Conservation (phyloP, 2,329 filamentous ascomycete genomes). For the Claviceps citrina region DNA sequence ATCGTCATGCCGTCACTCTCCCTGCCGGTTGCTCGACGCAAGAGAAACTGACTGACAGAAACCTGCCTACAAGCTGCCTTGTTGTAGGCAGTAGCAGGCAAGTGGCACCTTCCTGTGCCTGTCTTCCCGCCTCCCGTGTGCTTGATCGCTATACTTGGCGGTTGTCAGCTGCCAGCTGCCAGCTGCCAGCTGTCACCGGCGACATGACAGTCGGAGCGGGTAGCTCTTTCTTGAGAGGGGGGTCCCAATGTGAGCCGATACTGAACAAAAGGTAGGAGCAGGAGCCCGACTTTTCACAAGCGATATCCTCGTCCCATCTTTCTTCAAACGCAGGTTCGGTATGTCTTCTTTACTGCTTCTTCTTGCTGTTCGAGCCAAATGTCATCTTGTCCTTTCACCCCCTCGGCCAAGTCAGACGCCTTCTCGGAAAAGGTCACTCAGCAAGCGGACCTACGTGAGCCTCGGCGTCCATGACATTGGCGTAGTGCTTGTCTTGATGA, state of each 20-base stretch:
- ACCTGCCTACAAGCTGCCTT: too few relatives aligned
- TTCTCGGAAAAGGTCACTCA: neutral
- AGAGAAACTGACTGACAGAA: too few relatives aligned
- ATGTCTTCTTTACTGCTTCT: slow-evolving; percentile 1
- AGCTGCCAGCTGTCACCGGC: slow-evolving; percentile 4
- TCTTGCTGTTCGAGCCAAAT: neutral
- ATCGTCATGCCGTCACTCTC: neutral
- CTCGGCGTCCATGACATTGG: neutral
- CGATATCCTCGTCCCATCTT: neutral
- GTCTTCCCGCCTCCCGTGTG: neutral
- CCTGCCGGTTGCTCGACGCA: neutral
- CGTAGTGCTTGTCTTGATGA: neutral
- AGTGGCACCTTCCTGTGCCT: slow-evolving; percentile 1
- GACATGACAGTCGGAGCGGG: neutral
- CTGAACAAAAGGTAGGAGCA: slow-evolving; percentile 6
- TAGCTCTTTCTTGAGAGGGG: slow-evolving; percentile 3
- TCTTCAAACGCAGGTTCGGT: neutral
- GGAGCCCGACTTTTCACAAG: neutral
- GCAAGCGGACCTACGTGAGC: neutral
- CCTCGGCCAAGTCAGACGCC: neutral
- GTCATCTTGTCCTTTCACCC: neutral
- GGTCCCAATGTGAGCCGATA: slow-evolving; percentile 3
- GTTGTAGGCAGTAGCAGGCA: too few relatives aligned
- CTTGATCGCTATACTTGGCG: too few relatives aligned
- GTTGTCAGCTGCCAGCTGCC: neutral